Conservation (phyloP, 768 basidiomycete genomes). For the Macrocybe gigantea region DNA sequence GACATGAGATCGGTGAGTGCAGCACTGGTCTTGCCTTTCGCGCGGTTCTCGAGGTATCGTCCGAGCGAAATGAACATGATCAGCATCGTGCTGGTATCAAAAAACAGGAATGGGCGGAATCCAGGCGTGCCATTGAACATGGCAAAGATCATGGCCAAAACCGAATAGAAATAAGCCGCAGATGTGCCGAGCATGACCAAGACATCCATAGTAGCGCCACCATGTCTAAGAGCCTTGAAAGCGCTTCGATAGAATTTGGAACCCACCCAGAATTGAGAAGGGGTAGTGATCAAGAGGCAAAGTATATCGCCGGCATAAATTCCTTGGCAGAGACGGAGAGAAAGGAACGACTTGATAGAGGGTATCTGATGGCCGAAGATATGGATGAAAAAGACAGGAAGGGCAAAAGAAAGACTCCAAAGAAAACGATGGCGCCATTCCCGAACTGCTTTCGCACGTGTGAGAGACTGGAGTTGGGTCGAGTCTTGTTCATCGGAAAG, state of each 20-base stretch:
- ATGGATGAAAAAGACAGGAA: constrained; percentile 90
- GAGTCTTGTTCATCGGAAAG: constrained; percentile 74
- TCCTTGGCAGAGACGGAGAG: constrained; percentile 49
- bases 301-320: constrained; percentile 82
- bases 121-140: constrained; percentile 56
- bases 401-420: constrained; percentile 69
- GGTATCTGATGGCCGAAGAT: constrained; percentile 78
- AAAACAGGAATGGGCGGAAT: constrained; percentile 85
- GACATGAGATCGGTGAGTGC: constrained; percentile 96
- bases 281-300: constrained; percentile 72
- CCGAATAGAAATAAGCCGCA: constrained; percentile 88
- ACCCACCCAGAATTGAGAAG: constrained; percentile 92
- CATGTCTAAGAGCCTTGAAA: constrained; percentile 86
- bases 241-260: constrained; percentile 83
- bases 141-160: constrained; percentile 63
- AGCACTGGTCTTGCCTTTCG: constrained; percentile 95
- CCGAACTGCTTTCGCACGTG: constrained; percentile 84
- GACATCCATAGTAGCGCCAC: constrained; percentile 95
- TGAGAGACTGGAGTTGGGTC: constrained; percentile 81
- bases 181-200: constrained; percentile 94
- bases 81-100: constrained; percentile 98
- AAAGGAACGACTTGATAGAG: constrained; percentile 49
- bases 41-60: constrained; percentile 91
- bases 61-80: constrained; percentile 96
- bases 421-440: constrained; percentile 83